Conservation (phyloP, 2,329 filamentous ascomycete genomes). For the Biscogniauxia sp. region DNA sequence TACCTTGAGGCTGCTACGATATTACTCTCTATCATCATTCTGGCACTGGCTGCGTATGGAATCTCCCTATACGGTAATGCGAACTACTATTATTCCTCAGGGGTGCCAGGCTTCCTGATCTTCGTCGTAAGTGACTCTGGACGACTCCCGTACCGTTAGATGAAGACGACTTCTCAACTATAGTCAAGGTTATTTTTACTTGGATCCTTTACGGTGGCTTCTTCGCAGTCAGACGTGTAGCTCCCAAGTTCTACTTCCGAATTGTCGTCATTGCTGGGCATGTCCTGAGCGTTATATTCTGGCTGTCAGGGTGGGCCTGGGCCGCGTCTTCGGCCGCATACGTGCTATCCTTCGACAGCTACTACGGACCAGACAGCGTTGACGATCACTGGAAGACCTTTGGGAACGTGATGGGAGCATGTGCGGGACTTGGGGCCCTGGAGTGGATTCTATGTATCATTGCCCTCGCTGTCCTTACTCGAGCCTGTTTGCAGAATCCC, state of each 20-base stretch:
- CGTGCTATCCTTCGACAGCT: constrained; percentile 24
- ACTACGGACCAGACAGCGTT: constrained; percentile 15
- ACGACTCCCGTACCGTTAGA: constrained; percentile 7
- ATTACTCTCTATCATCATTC: constrained; percentile 38
- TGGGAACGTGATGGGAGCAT: constrained; percentile 37
- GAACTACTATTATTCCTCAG: constrained; percentile 27
- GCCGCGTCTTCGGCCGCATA: constrained; percentile 35
- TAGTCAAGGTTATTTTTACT: constrained; percentile 38
- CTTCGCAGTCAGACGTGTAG: constrained; percentile 36
- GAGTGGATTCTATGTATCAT: constrained; percentile 41
- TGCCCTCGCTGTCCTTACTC: constrained; percentile 39
- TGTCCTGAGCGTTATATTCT: constrained; percentile 40
- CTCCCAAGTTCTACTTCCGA: constrained; percentile 38
- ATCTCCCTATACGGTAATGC: constrained; percentile 33
- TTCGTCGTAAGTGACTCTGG: constrained; percentile 42
- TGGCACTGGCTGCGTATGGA: constrained; percentile 41
- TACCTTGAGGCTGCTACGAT: constrained; percentile 39
- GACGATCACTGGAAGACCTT: constrained; percentile 20
- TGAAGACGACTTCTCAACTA: constrained; percentile 11
- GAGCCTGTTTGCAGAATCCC: constrained; percentile 29
- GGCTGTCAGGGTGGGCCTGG: constrained; percentile 44
- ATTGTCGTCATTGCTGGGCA: constrained; percentile 37
- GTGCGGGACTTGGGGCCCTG: constrained; percentile 41
- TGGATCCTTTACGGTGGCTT: constrained; percentile 40
- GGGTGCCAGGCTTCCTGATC: constrained; percentile 42